Evolutionary conservation across 2,329 filamentous ascomycete species (phyloP).

Genomic region (Coleophoma eucalyptorum): DNA sequence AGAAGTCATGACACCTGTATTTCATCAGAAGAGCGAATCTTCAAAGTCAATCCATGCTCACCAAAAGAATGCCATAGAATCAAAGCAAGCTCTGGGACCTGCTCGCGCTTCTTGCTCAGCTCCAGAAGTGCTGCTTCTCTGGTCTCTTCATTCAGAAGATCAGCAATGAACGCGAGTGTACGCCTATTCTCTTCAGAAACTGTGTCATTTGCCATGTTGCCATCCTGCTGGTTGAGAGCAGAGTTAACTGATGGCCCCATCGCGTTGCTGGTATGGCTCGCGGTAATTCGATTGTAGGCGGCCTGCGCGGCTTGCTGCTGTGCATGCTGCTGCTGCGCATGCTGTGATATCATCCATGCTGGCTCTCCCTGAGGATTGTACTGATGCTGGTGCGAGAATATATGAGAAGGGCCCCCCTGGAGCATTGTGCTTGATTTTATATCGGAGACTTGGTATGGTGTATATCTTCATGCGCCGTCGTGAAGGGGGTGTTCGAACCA

Average conservation of each 20-base stretch:
- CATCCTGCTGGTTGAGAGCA: constrained; percentile 51
- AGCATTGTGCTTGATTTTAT: constrained; percentile 43
- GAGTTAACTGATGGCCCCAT: constrained; percentile 31
- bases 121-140: constrained; percentile 90
- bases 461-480: neutral
- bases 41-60: constrained; percentile 39
- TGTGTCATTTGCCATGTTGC: constrained; percentile 53
- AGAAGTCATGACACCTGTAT: constrained; percentile 91
- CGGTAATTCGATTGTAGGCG: constrained; percentile 67
- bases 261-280: constrained; percentile 49
- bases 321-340: constrained; percentile 34
- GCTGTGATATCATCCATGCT: constrained; percentile 57
- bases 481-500: neutral
- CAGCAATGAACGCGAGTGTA: constrained; percentile 89
- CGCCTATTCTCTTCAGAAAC: constrained; percentile 88
- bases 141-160: constrained; percentile 81
- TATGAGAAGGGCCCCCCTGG: constrained; percentile 48
- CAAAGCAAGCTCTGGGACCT: constrained; percentile 91
- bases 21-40: constrained; percentile 4
- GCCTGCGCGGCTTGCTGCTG: constrained; percentile 30
- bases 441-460: too few relatives aligned
- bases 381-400: constrained; percentile 67
- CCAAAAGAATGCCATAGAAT: constrained; percentile 99
- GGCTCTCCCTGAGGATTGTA: constrained; percentile 55
- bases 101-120: constrained; percentile 96